A percentile compares a stretch with the other conserved stretches of the same genome.
Evolutionary conservation across 768 basidiomycete genomes (phyloP).

Genomic region (Auricularia auricula-judae): DNA sequence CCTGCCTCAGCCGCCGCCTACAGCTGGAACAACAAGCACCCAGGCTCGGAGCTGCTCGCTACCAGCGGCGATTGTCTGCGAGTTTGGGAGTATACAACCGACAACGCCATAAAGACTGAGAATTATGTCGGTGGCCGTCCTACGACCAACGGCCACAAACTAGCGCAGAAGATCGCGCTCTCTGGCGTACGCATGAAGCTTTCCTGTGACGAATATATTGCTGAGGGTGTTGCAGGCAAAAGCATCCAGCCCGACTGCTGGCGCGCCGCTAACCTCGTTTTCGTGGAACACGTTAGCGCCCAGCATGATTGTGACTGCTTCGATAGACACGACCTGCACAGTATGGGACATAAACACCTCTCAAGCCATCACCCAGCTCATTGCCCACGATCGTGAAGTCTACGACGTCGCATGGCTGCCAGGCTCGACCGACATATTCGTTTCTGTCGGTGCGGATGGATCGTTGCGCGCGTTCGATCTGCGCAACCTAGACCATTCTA

Average conservation of each 20-base stretch:
- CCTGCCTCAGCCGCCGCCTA: slow-evolving; percentile 56
- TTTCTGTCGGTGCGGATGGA: slow-evolving; percentile 96
- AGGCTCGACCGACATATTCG: slow-evolving; percentile 90
- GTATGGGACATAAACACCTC: slow-evolving; percentile 97
- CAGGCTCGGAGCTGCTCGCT: slow-evolving; percentile 71
- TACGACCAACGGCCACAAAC: slow-evolving; percentile 43
- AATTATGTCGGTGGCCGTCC: slow-evolving; percentile 63
- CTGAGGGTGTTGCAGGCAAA: slow-evolving; percentile 60
- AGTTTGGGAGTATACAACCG: slow-evolving; percentile 80
- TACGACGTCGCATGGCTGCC: slow-evolving; percentile 99
- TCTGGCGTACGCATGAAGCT: slow-evolving; percentile 53
- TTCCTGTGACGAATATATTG: background rate
- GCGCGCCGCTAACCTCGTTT: slow-evolving; percentile 91
- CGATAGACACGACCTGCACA: slow-evolving; percentile 97
- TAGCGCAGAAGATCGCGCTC: slow-evolving; percentile 64
- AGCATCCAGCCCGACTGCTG: slow-evolving; percentile 70
- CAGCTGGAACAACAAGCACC: slow-evolving; percentile 58
- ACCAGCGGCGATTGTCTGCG: slow-evolving; percentile 90
- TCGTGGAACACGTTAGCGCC: slow-evolving; percentile 95
- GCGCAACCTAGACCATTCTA: slow-evolving; percentile 92
- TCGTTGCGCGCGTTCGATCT: slow-evolving; percentile 94
- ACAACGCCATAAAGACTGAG: slow-evolving; percentile 44
- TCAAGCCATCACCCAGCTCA: slow-evolving; percentile 91
- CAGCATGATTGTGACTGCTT: slow-evolving; percentile 87
- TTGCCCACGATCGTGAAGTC: slow-evolving; percentile 92